A percentile compares a stretch with the other conserved stretches of the same genome.
Evolutionary conservation across 805 yeast species (phyloP).

Genomic region (Kazachstania kunashirensis): DNA sequence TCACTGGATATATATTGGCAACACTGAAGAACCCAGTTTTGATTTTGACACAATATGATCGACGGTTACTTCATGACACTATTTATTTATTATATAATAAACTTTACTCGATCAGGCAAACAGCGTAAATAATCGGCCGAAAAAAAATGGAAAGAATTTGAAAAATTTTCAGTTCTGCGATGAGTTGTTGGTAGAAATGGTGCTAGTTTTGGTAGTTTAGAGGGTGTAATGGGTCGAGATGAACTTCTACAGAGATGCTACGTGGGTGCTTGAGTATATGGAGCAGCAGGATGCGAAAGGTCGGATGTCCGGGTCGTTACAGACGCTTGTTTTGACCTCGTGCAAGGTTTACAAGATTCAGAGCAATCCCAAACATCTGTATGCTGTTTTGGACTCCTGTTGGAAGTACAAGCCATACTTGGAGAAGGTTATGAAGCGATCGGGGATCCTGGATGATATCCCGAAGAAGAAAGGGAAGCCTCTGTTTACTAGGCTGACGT

Average conservation of each 20-base stretch:
- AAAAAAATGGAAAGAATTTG: background rate
- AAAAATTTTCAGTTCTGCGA: background rate
- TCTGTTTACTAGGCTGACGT: constrained; percentile 31
- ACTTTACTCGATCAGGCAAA: background rate
- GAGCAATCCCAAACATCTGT: constrained; percentile 74
- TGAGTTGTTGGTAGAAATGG: too few species aligned
- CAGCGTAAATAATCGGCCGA: background rate
- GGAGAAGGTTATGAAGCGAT: constrained; percentile 49
- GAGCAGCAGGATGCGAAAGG: constrained; percentile 25
- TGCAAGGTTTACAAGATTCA: constrained; percentile 39
- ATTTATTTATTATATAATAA: too few species aligned
- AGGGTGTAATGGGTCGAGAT: too few species aligned
- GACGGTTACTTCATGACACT: too few species aligned
- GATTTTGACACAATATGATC: too few species aligned
- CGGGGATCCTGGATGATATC: constrained; percentile 48
- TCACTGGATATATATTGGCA: too few species aligned
- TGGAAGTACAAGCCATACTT: constrained; percentile 61
- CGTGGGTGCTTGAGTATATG: constrained; percentile 30
- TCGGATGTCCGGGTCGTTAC: constrained; percentile 42
- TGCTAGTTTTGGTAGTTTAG: too few species aligned
- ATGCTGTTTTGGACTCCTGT: constrained; percentile 74
- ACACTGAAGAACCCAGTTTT: too few species aligned
- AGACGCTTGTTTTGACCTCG: constrained; percentile 42
- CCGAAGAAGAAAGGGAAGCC: constrained; percentile 40
- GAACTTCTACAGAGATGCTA: constrained; percentile 34